Base-by-base conservation (phyloP, 1,139 yeast species). In the Diutina mesorugosa region DNA sequence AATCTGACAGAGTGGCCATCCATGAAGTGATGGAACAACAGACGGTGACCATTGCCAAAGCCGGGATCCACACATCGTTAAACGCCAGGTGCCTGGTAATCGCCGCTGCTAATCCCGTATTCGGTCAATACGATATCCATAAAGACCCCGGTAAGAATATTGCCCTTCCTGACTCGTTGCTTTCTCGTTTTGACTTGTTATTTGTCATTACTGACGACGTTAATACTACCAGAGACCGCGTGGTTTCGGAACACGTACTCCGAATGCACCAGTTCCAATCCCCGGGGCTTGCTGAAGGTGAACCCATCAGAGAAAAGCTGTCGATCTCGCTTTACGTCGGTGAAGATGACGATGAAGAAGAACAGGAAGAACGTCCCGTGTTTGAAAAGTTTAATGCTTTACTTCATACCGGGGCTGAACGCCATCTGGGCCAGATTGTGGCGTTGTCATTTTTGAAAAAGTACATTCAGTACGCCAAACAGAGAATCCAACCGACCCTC, bases 1-100 rank as follows among this genome's bases (percentile, higher is more conserved):
- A 95, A 69, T 81, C 85, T 38, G 99, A 93, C 72, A 81, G 99
- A 69, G 99, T 93, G 56, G 98, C 99, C 1, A 93, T 93, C 66
- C 99, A 93, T 72, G 99, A 93, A 79, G 99, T 93, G 56, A 95
- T 93, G 99, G 99, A 93, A 74, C 99, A 93, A 72, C 99, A 95
- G 69, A 93, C 99, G 0, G 97, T 93, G 38, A 93, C 99, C 1
- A 91, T 93, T 68, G 97, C 99, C 55, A 95, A 93, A 69, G 99
- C 99, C 1, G 99, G 99, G 63, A 93, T 93, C 63, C 98, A 93
- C 68, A 91, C 99, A 1, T 87, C 98, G 6, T 78, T 93, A 64
- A 93, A 93, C 69, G 99, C 99, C 16, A 83, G 99, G 65, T 93
- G 99, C 74, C 87, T 96, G 48, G 99, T 93, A 26, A 82, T 95